Conservation (phyloP, 108 stramenopile genomes). For the Cyclostephanos tholiformis region DNA sequence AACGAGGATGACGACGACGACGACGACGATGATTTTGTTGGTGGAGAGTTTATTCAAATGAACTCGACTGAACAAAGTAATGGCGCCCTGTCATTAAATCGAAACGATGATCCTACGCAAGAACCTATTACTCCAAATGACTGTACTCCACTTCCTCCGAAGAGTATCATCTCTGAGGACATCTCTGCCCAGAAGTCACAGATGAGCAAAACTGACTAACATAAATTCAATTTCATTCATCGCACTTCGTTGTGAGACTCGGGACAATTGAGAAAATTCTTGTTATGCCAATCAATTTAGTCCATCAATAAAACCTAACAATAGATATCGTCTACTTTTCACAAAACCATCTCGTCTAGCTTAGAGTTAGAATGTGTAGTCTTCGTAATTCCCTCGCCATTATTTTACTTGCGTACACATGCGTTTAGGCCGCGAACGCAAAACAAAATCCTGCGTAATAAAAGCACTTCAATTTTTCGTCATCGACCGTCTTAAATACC, state of each 20-base stretch:
- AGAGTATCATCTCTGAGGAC: neutral
- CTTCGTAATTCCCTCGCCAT: constrained; percentile 29
- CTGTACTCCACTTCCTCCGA: neutral
- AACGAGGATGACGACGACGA: constrained; percentile 26
- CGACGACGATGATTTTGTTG: constrained; percentile 12
- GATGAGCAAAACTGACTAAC: neutral
- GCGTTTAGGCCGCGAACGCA: no score
- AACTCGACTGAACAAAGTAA: neutral
- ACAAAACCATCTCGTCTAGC: no score
- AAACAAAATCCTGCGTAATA: no score
- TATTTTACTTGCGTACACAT: constrained; percentile 38
- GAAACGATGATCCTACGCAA: neutral
- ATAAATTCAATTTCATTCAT: neutral
- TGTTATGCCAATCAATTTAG: no score
- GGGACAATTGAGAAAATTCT: no score
- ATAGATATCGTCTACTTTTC: no score
- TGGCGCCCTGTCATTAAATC: neutral
- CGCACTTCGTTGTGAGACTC: neutral
- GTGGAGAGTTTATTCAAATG: constrained; percentile 1
- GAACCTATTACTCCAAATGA: neutral
- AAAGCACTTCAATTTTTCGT: neutral
- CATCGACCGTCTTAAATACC: neutral
- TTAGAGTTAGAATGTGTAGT: constrained; percentile 6
- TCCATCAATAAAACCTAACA: no score
- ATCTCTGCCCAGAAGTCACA: neutral